Conservation (phyloP, 2,329 filamentous ascomycete genomes). For the Tolypocladium cylindrosporum region DNA sequence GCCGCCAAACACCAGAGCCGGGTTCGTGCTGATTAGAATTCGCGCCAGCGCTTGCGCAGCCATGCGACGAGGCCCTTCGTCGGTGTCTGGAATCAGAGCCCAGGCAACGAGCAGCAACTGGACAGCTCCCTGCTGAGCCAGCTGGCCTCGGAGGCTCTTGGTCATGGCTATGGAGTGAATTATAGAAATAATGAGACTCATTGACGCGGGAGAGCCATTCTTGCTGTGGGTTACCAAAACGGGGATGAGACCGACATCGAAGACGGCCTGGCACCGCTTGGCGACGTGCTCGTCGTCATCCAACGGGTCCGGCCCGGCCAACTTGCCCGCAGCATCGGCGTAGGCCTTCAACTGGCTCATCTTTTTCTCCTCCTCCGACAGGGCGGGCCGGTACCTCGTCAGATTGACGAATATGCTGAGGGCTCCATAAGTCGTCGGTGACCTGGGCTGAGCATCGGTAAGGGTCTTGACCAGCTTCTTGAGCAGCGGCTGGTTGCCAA, state of each 20-base stretch:
- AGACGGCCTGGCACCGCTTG: conserved; percentile 64
- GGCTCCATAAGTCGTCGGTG: conserved; percentile 71
- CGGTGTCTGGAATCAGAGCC: conserved; percentile 47
- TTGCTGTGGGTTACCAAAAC: conserved; percentile 69
- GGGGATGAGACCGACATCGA: conserved; percentile 69
- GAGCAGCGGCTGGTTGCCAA: conserved; percentile 58
- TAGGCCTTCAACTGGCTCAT: conserved; percentile 91
- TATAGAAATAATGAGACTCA: conserved; percentile 66
- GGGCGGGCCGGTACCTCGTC: conserved; percentile 64
- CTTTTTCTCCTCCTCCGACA: conserved; percentile 86
- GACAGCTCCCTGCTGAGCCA: conserved; percentile 90
- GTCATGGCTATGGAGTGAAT: conserved; percentile 68
- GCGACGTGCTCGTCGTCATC: conserved; percentile 69
- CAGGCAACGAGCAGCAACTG: conserved; percentile 69
- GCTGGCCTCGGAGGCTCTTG: conserved; percentile 61
- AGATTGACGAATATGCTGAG: conserved; percentile 81
- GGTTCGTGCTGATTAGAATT: conserved; percentile 80
- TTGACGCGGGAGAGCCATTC: conserved; percentile 57
- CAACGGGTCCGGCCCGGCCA: conserved; percentile 52
- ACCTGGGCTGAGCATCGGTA: conserved; percentile 46
- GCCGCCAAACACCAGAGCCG: conserved; percentile 71
- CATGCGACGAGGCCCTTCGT: conserved; percentile 37
- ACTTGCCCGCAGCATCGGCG: conserved; percentile 69
- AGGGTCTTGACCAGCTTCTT: conserved; percentile 58
- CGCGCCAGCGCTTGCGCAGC: conserved; percentile 75